Conservation (phyloP, 345 rosid species). For the Linum usitatissimum region DNA sequence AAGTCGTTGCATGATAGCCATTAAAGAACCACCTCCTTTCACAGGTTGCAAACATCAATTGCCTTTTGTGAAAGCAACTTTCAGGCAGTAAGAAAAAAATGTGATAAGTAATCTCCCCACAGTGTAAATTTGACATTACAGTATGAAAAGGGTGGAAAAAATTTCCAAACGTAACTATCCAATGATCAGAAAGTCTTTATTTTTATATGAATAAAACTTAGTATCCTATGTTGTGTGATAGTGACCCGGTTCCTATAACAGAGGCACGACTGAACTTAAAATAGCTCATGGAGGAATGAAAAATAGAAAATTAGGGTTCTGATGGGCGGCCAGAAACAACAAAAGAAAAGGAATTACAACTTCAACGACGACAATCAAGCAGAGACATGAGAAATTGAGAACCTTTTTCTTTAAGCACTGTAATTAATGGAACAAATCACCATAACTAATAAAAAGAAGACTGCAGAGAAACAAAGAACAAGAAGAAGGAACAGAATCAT, state of each 20-base stretch:
- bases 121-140: neutral
- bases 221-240: neutral
- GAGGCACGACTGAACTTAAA: neutral
- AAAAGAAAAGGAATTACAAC: neutral
- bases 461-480: too few relatives aligned
- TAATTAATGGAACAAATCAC: neutral
- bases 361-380: neutral
- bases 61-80: constrained; percentile 10
- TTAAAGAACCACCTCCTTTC: constrained; percentile 11
- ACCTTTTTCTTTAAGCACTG: neutral
- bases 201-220: neutral
- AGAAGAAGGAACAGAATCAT: neutral
- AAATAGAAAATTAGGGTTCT: too few relatives aligned
- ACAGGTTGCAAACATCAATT: constrained; percentile 9
- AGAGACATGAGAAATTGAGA: neutral
- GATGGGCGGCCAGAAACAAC: neutral
- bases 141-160: neutral
- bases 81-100: neutral
- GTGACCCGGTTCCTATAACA: constrained; percentile 1
- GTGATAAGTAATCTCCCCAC: constrained; percentile 7
- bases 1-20: constrained; percentile 14
- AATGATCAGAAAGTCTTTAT: neutral
- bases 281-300: neutral
- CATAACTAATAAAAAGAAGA: neutral
- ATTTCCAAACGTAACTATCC: neutral